These are phyloP conservation scores for Euphorbia celastroides DNA, from an alignment of 441 rosid genomes.

Conservation along the genomic window DNA sequence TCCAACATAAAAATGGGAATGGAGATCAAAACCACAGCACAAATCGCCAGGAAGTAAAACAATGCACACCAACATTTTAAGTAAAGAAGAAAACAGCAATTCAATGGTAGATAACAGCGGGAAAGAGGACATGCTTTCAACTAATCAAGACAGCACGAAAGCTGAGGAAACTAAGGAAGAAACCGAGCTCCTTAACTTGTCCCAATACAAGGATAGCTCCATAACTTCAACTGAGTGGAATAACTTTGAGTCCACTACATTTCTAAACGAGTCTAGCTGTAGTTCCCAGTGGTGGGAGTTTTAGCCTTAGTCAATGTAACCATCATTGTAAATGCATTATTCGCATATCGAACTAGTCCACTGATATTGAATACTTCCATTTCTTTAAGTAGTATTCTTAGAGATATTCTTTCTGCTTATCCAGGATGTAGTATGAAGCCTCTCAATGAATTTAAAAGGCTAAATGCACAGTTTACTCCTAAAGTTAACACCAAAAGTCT, in stretches of 20 bases:
- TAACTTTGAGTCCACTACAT: neutral
- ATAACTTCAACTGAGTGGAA: constrained; percentile 14
- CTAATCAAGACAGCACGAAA: constrained; percentile 6
- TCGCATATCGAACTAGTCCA: neutral
- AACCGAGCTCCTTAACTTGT: constrained; percentile 2
- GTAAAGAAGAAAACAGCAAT: constrained; percentile 6
- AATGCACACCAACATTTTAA: neutral
- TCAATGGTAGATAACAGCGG: neutral
- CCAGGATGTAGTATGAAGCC: too few species aligned
- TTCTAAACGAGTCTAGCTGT: constrained; percentile 9
- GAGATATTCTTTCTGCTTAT: too few species aligned
- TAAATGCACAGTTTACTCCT: too few species aligned
- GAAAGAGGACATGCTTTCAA: neutral
- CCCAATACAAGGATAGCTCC: neutral
- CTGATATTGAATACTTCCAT: neutral
- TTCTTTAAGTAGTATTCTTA: neutral
- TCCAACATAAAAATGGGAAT: constrained; percentile 4
- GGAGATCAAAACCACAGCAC: constrained; percentile 1
- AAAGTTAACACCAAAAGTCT: too few species aligned
- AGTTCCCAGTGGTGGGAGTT: constrained; percentile 21
- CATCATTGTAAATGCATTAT: neutral
- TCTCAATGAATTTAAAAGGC: too few species aligned
- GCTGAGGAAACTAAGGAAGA: neutral
- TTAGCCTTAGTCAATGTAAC: constrained; percentile 1
- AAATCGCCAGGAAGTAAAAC: neutral